Evolutionary conservation across 257 asterid species (phyloP).

Genomic region (Solanum sejunctum): DNA sequence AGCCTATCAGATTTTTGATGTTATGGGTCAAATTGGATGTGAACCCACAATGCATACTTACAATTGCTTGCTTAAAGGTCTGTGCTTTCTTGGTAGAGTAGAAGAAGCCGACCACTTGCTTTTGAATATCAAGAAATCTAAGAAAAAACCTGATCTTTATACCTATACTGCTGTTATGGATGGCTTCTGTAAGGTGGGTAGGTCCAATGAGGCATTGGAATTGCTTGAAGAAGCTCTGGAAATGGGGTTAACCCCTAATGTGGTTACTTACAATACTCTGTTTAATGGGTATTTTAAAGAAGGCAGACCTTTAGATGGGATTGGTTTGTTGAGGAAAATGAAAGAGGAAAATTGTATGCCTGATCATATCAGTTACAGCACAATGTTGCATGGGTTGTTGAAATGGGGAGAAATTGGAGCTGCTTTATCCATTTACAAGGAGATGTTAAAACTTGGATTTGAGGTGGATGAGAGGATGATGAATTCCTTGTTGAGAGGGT

Average conservation of each 20-base stretch:
- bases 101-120: constrained; percentile 57
- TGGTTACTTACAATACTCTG: constrained; percentile 55
- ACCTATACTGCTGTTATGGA: constrained; percentile 72
- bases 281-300: constrained; percentile 65
- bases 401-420: constrained; percentile 52
- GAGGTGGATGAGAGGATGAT: constrained; percentile 57
- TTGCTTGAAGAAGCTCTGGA: constrained; percentile 45
- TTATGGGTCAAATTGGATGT: constrained; percentile 40
- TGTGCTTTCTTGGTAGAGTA: constrained; percentile 75
- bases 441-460: constrained; percentile 33
- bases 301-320: constrained; percentile 56
- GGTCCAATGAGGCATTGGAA: constrained; percentile 55
- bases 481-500: constrained; percentile 56
- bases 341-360: constrained; percentile 40
- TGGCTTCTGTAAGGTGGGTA: constrained; percentile 77
- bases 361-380: constrained; percentile 51
- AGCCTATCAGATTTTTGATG: constrained; percentile 52
- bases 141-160: constrained; percentile 44
- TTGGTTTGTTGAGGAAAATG: constrained; percentile 41
- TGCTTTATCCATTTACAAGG: constrained; percentile 29
- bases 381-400: constrained; percentile 59
- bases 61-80: constrained; percentile 61
- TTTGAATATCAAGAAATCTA: constrained; percentile 25
- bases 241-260: constrained; percentile 39
- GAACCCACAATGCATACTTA: constrained; percentile 67